Base-by-base conservation (phyloP, 2,329 filamentous ascomycete species). In the Juglanconis oblonga region DNA sequence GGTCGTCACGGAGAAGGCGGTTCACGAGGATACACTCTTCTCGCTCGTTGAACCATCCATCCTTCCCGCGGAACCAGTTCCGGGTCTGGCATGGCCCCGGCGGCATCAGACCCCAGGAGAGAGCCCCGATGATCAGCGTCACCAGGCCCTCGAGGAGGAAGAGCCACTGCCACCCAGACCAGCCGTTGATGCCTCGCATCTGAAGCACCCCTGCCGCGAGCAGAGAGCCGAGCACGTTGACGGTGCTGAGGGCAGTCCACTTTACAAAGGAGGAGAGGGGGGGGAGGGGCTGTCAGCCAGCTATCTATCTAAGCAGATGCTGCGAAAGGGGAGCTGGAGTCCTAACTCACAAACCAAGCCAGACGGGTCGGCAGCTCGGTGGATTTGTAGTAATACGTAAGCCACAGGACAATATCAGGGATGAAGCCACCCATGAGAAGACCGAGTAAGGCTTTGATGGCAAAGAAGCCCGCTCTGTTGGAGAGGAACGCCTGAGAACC, bases 301-400 rank as follows among this genome's bases (percentile, higher is more conserved):
- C n/a, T n/a, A n/a, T n/a, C n/a, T 74, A 92, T 92, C 49, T 3
- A 71, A 78, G 84, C 65, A 84, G 8, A 36, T 8, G 14, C 11
- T 32, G 4, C 13, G 4, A 7, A 24, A 29, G 31, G 3, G 24
- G 42, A 24, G 11, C 29, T 17, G 31, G 14, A 38, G 53, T n/a
- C n/a, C n/a, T n/a, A 11, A 55, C 53, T 49, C n/a, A 55, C 53
- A 47, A 58, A 58, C 55, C 55, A 58, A 6, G 57, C 84, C 17
- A 92, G 74, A 1, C 90, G 82, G 10, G 82, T 80, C 0, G 89
- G 87, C 0, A 93, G 76, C 69, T 92, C 90, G 55, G 80, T 80
- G 0, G 84, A 84, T 50, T 85, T 92, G 74, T 92, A 93, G 73
- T 88, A 93, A 71, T 92, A 92, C 3, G 84, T 87, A 5, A 91